These are phyloP conservation scores for Coleophoma eucalyptorum DNA, from an alignment of 2,329 filamentous ascomycete species.

Conservation along the genomic window DNA sequence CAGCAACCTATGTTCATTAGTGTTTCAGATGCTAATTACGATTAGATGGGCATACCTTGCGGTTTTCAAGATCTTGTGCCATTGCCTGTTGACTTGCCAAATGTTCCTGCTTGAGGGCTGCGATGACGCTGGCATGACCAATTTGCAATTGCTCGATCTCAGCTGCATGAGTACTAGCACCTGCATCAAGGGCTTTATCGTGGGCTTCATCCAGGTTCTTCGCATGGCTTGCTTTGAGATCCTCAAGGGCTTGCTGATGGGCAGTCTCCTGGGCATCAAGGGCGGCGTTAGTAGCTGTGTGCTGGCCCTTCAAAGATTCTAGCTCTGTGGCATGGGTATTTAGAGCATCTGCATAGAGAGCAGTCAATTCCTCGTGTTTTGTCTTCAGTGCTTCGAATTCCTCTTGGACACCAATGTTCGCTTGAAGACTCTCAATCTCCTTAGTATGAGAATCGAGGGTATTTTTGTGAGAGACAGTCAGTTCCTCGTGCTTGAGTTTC, in stretches of 20 bases:
- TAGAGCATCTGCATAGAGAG: constrained; percentile 23
- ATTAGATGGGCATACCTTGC: constrained; percentile 21
- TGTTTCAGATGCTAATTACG: constrained; percentile 24
- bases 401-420: constrained; percentile 60
- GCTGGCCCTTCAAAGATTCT: constrained; percentile 10
- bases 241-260: constrained; percentile 50
- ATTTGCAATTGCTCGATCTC: constrained; percentile 52
- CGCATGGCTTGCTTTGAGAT: constrained; percentile 51
- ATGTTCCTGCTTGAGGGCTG: constrained; percentile 37
- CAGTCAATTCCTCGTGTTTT: constrained; percentile 46
- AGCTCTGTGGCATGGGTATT: constrained; percentile 13
- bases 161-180: constrained; percentile 41
- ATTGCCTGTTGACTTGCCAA: constrained; percentile 35
- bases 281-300: constrained; percentile 20
- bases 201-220: constrained; percentile 56
- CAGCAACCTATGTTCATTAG: constrained; percentile 35
- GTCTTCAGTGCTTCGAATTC: constrained; percentile 58
- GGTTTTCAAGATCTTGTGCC: constrained; percentile 15
- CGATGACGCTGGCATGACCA: constrained; percentile 41
- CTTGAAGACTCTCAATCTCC: constrained; percentile 59
- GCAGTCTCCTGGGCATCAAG: constrained; percentile 45
- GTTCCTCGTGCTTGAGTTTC: constrained; percentile 50
- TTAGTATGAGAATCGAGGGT: constrained; percentile 58
- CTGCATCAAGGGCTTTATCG: constrained; percentile 42
- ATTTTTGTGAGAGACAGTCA: constrained; percentile 38